phyloP scores from a whole-genome alignment of 331 rosid species.

The Malus hybrid region DNA sequence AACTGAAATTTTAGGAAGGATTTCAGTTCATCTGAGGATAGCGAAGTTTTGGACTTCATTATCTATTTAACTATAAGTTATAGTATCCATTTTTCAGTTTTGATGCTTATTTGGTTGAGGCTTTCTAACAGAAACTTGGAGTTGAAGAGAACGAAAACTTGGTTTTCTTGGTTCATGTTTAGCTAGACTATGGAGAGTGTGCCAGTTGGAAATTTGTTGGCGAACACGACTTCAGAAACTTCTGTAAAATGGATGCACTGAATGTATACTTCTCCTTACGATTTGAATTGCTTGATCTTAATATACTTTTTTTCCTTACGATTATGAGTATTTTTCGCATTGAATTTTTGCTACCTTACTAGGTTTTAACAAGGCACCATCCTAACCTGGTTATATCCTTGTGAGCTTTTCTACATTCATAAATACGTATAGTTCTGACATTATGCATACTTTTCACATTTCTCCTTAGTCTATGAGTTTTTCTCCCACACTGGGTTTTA shows the following conservation, averaged over 20 bases:
- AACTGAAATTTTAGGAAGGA: too few relatives aligned
- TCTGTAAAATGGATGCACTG: slow-evolving; percentile 89
- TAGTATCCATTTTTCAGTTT: neutral
- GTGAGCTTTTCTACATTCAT: too few relatives aligned
- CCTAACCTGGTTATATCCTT: too few relatives aligned
- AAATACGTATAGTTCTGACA: too few relatives aligned
- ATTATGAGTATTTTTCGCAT: too few relatives aligned
- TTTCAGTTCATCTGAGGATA: neutral
- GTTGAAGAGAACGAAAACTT: neutral
- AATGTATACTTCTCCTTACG: slow-evolving; percentile 47
- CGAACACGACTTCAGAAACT: slow-evolving; percentile 88
- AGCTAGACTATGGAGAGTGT: slow-evolving; percentile 64
- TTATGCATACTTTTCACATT: too few relatives aligned
- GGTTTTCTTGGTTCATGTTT: slow-evolving; percentile 13
- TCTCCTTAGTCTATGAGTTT: too few relatives aligned
- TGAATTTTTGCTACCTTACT: too few relatives aligned
- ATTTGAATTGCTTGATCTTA: too few relatives aligned
- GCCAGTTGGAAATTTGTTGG: slow-evolving; percentile 67
- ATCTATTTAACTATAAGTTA: neutral
- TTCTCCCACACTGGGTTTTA: too few relatives aligned
- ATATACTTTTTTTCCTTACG: too few relatives aligned
- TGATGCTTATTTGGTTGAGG: neutral
- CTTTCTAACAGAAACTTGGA: neutral
- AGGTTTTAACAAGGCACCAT: too few relatives aligned
- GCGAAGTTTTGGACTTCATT: neutral